Conservation (phyloP, 1,284 basidiomycete genomes). For the Vanrija pseudolonga region DNA sequence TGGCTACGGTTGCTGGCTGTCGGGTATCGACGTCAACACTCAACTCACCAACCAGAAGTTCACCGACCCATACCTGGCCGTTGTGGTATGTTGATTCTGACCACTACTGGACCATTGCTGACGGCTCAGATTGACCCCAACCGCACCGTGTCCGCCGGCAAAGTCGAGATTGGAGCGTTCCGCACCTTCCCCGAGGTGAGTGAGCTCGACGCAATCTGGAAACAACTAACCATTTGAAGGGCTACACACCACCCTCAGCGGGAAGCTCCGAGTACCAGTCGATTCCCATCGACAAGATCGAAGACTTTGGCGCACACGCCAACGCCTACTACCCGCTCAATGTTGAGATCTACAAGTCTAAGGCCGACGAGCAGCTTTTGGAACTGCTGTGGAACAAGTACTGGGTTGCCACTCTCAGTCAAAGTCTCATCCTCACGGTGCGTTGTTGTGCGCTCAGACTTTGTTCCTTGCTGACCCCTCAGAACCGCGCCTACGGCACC, state of each 20-base stretch:
- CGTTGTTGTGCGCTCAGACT: constrained; percentile 37
- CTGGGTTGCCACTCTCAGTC: constrained; percentile 93
- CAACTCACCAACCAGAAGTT: constrained; percentile 92
- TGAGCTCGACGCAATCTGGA: constrained; percentile 18
- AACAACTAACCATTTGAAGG: constrained; percentile 36
- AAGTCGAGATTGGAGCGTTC: constrained; percentile 98
- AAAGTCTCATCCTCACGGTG: constrained; percentile 84
- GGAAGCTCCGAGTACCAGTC: constrained; percentile 81
- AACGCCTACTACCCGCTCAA: constrained; percentile 92
- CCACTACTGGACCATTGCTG: neutral
- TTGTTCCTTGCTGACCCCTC: constrained; percentile 2
- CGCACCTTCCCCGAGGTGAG: constrained; percentile 81
- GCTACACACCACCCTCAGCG: constrained; percentile 72
- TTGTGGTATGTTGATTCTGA: constrained; percentile 73
- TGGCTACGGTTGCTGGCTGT: constrained; percentile 95
- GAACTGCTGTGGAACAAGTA: constrained; percentile 98
- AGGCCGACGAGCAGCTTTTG: constrained; percentile 77
- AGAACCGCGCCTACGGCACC: constrained; percentile 90
- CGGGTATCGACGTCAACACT: constrained; percentile 93
- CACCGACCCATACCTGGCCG: constrained; percentile 94
- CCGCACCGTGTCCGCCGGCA: constrained; percentile 93
- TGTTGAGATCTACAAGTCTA: constrained; percentile 90
- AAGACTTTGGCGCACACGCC: constrained; percentile 98
- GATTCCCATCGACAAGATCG: constrained; percentile 90
- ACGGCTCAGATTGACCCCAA: constrained; percentile 83